Evolutionary conservation across 2,329 filamentous ascomycete species (phyloP).

Genomic region (Dactylonectria estremocensis): DNA sequence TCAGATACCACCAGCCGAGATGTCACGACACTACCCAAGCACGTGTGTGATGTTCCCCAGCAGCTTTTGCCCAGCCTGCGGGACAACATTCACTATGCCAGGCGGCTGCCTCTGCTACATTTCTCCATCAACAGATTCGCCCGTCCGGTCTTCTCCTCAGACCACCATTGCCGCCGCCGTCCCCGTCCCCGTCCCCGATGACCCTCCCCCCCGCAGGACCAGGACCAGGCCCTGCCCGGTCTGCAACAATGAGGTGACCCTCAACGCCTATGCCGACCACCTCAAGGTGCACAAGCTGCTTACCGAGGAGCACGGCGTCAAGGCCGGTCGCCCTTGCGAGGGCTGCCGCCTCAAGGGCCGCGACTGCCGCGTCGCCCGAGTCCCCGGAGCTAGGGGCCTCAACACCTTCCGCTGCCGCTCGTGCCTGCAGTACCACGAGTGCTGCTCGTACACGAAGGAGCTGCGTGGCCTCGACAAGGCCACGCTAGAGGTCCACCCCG

Average conservation of each 20-base stretch:
- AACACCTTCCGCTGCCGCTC: slow-evolving; percentile 7
- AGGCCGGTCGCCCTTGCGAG: not conserved
- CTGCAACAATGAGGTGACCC: not conserved
- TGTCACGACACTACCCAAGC: no score
- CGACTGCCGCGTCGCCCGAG: not conserved
- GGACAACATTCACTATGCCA: no score
- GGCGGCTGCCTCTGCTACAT: no score
- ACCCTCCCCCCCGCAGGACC: not conserved
- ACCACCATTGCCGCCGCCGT: no score
- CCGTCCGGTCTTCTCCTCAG: no score
- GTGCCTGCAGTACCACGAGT: slow-evolving; percentile 17
- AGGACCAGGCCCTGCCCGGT: not conserved
- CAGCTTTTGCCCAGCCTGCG: no score
- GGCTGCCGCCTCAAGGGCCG: slow-evolving; percentile 1
- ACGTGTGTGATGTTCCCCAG: no score
- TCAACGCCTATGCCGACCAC: slow-evolving; percentile 16
- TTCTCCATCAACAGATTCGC: no score
- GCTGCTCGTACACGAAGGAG: slow-evolving; percentile 3
- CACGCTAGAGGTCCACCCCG: not conserved
- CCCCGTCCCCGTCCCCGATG: no score
- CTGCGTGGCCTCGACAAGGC: not conserved
- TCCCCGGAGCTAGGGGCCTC: not conserved
- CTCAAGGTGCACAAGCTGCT: slow-evolving; percentile 2
- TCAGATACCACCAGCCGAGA: no score
- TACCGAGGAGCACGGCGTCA: not conserved